Evolutionary conservation across 1,139 yeast genomes (phyloP).

Genomic region (Candida sojae): DNA sequence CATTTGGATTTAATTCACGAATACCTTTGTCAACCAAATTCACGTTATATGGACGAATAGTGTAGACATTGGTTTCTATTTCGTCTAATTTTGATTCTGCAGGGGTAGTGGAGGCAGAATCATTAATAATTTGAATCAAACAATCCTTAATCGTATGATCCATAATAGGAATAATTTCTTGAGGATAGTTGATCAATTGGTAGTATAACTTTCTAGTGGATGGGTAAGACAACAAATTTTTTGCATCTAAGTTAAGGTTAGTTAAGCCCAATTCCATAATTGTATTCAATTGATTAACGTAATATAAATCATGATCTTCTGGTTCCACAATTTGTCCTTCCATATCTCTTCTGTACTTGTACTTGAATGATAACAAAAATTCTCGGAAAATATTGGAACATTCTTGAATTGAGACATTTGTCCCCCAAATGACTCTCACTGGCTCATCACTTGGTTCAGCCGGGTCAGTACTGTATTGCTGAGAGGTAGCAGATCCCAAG

Average conservation of each 20-base stretch:
- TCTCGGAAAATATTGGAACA: constrained; percentile 78
- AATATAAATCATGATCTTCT: constrained; percentile 73
- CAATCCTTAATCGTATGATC: constrained; percentile 94
- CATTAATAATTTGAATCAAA: constrained; percentile 75
- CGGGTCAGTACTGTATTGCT: constrained; percentile 31
- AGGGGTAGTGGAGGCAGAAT: constrained; percentile 40
- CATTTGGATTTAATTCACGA: constrained; percentile 94
- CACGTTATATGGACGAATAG: constrained; percentile 84
- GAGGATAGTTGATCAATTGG: constrained; percentile 90
- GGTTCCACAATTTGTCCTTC: constrained; percentile 41
- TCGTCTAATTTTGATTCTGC: constrained; percentile 50
- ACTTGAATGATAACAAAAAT: constrained; percentile 80
- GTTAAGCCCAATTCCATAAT: constrained; percentile 81
- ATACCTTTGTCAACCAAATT: constrained; percentile 70
- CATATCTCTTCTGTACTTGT: constrained; percentile 65
- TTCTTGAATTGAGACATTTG: constrained; percentile 91
- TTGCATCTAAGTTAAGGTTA: constrained; percentile 81
- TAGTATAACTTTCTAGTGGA: constrained; percentile 77
- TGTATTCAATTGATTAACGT: constrained; percentile 69
- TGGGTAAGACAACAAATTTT: constrained; percentile 74
- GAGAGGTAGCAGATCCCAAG: constrained; percentile 24
- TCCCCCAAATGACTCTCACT: constrained; percentile 95
- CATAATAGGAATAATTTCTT: constrained; percentile 96
- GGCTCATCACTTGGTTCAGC: constrained; percentile 55
- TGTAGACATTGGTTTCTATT: constrained; percentile 79